Evolutionary conservation across 1,284 basidiomycete species (phyloP), one percentile per base, ranked within the genome.

Genomic region (Blastosporella zonata): DNA sequence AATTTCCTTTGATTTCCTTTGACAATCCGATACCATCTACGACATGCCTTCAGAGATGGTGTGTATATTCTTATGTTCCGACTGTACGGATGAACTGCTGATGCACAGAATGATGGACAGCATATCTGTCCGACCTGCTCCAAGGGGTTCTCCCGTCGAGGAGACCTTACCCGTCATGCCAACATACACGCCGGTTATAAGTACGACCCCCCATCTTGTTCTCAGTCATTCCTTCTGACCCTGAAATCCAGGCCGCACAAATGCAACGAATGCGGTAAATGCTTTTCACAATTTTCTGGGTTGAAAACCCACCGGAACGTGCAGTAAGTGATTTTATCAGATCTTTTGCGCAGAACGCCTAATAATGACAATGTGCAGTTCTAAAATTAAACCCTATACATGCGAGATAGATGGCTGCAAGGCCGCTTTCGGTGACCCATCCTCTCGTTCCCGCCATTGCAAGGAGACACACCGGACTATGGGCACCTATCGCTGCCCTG

Each of bases 361-460:
- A 23, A 44, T 55, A 12, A 55, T 5, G 21, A 13, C n/a, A 2
- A 12, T 28, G 5, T 52, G 21, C 47, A 86, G 84, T 54, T 76
- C 79, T 10, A 67, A 66, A 20, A 62, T 48, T 3, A 82, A 77
- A 59, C 84, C 82, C 3, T 73, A 69, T 57, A 39, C 37, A 6
- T 87, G 85, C 55, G 65, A 65, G 7, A 65, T 69, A 33, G 56
- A 62, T 13, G 62, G 59, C 15, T 86, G 83, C 57, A 52, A 40
- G 6, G 66, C 71, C 23, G 61, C 65, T 10, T 86, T 86, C 51
- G 75, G 77, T 10, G 83, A 86, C 56, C 82, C 81, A 6, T 85
- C 84, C 0, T 85, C 84, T 33, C 67, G 78, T 51, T 66, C 74
- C 22, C 77, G 83, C 4, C 84, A 86, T 57, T 68, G 70, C 42